Evolutionary conservation across 768 basidiomycete species (phyloP), one percentile per base, ranked within the genome.

Genomic region (Serendipita vermifera): DNA sequence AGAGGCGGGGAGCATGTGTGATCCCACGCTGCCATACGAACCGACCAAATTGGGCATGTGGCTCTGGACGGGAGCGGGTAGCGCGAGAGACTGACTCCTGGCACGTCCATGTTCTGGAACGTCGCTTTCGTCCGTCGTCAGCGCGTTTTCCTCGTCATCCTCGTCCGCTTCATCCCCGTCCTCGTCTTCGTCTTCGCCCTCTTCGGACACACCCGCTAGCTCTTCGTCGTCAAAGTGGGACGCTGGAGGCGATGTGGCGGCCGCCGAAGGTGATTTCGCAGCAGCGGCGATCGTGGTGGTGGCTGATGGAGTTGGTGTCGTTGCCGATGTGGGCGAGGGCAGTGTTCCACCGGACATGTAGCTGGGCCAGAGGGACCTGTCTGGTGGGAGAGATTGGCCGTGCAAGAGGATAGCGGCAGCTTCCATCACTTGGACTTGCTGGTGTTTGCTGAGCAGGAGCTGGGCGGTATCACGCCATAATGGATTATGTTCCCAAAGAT

Each of bases 401-500:
- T 91, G 90, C 3, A 87, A 87, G 40, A 99, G 78, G 59, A 99
- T 98, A 15, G 94, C 89, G 2, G 94, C 94, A 15, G 93, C 93
- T 77, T 98, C 94, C 39, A 99, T 83, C 54, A 97, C 71, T 63
- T 97, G 94, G 0, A 99, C 94, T 62, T 98, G 93, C 64, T 97
- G 92, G 67, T 97, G 93, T 70, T 97, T 98, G 69, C 84, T 88
- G 57, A 97, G 74, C 31, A 91, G 80, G 63, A 92, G 82, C 67
- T 92, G 89, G 61, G 85, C 78, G 1, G 92, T 86, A 66, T 92
- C 88, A 39, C 86, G 83, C 94, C 94, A 98, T 64, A 96, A 91
- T 17, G 88, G 87, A 32, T 87, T 89, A 65, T 94, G 90, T 65
- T 97, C 93, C 94, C 94, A 98, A 32, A 94, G 85, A 65, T 98